Conservation (phyloP, 2,329 filamentous ascomycete genomes). For the Curvularia sp. region DNA sequence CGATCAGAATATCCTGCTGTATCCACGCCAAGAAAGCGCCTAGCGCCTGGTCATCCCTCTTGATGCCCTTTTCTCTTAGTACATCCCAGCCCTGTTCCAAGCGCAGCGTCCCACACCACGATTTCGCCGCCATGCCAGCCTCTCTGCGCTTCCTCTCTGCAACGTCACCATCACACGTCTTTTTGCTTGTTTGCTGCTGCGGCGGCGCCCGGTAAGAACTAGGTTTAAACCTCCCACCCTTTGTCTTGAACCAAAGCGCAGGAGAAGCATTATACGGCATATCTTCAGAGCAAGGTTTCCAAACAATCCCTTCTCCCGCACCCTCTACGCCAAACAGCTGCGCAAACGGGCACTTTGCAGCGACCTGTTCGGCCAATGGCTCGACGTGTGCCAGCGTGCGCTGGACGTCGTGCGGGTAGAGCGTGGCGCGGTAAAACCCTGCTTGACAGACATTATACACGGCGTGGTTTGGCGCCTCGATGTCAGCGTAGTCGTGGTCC, state of each 20-base stretch:
- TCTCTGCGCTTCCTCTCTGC: not conserved
- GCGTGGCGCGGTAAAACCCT: not conserved
- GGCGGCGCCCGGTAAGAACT: not conserved
- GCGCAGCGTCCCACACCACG: conserved; percentile 9
- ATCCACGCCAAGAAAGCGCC: not conserved
- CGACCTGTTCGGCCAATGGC: not conserved
- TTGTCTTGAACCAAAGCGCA: not conserved
- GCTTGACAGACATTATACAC: not conserved
- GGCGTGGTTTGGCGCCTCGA: not conserved
- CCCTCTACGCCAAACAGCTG: not conserved
- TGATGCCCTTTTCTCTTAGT: conserved; percentile 24
- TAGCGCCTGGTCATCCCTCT: not conserved
- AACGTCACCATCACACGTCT: not conserved
- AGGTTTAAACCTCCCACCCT: not conserved
- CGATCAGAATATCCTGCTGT: not conserved
- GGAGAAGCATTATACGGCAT: not conserved
- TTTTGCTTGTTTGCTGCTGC: not conserved
- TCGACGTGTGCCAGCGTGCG: not conserved
- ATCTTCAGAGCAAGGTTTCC: not conserved
- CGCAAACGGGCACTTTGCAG: not conserved
- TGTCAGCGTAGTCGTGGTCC: not conserved
- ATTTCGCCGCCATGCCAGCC: not conserved
- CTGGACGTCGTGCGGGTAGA: not conserved
- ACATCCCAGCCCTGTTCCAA: conserved; percentile 40
- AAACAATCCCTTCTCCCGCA: not conserved